Percentiles rank a stretch among this genome's conserved stretches.
Evolutionary conservation across 345 rosid species (phyloP).

Genomic region (Salix exigua): DNA sequence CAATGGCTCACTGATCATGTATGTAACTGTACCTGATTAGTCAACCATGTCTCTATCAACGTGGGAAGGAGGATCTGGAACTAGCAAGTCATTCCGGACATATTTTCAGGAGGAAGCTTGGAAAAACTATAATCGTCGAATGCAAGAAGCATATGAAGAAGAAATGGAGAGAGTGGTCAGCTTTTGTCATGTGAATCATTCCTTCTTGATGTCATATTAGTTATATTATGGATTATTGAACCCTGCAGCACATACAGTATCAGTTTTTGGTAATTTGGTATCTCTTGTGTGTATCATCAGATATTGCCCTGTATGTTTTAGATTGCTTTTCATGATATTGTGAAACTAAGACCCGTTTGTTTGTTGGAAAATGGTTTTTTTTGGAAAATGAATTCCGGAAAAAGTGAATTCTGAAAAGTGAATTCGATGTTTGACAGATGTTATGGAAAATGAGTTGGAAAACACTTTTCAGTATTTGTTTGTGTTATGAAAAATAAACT

Average conservation of each 20-base stretch:
- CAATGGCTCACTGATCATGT: slow-evolving; percentile 16
- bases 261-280: background rate
- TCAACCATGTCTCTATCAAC: slow-evolving; percentile 60
- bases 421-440: too few species aligned
- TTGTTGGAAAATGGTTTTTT: too few species aligned
- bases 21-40: slow-evolving; percentile 34
- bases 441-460: too few species aligned
- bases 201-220: too few species aligned
- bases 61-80: slow-evolving; percentile 32
- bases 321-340: background rate
- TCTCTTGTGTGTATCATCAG: background rate
- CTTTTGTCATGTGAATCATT: background rate
- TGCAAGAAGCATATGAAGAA: slow-evolving; percentile 94
- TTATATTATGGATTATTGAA: background rate
- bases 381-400: too few species aligned
- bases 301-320: background rate
- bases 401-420: too few species aligned
- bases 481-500: too few species aligned
- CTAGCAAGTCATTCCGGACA: slow-evolving; percentile 59
- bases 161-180: slow-evolving; percentile 98
- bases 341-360: too few species aligned
- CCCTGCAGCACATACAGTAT: background rate
- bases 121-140: slow-evolving; percentile 78
- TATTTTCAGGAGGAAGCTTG: slow-evolving; percentile 81
- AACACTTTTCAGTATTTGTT: too few species aligned